phyloP scores from a whole-genome alignment of 2,329 filamentous ascomycete species.

The Botryotinia globosa region DNA sequence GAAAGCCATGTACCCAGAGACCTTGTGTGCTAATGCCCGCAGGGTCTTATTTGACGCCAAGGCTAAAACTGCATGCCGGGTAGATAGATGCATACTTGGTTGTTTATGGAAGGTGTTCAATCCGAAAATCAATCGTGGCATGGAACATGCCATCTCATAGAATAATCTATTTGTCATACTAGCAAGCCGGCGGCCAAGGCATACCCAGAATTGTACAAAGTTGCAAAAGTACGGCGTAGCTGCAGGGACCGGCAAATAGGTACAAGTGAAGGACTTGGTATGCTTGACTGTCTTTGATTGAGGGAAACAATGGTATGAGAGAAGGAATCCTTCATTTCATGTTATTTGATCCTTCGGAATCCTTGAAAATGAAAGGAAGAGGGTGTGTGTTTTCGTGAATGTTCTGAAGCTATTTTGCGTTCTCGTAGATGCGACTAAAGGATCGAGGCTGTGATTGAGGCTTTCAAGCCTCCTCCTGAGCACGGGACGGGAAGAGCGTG shows the following conservation, averaged over 20 bases:
- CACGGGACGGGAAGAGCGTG: conserved; percentile 17
- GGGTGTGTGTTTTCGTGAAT: conserved; percentile 12
- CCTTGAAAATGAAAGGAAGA: background rate
- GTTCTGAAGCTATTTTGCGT: background rate
- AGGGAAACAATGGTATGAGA: background rate
- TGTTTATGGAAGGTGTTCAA: background rate
- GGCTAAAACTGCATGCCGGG: background rate
- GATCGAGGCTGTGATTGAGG: conserved; percentile 10
- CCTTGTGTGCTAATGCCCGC: background rate
- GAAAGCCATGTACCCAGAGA: background rate
- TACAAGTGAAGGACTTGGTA: conserved; percentile 7
- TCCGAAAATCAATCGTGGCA: background rate
- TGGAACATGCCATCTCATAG: background rate
- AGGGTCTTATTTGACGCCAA: background rate
- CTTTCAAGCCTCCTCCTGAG: conserved; percentile 6
- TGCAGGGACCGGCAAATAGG: background rate
- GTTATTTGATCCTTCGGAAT: conserved; percentile 11
- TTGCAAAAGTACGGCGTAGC: background rate
- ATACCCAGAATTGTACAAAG: background rate
- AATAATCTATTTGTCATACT: conserved; percentile 14
- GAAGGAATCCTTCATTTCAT: background rate
- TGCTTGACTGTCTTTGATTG: background rate
- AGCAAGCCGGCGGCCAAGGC: background rate
- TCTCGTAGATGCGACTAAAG: conserved; percentile 12
- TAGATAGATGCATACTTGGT: conserved; percentile 5